These are phyloP conservation scores for Fusarium beomiforme DNA, from an alignment of 2,329 filamentous ascomycete genomes.

Conservation along the genomic window DNA sequence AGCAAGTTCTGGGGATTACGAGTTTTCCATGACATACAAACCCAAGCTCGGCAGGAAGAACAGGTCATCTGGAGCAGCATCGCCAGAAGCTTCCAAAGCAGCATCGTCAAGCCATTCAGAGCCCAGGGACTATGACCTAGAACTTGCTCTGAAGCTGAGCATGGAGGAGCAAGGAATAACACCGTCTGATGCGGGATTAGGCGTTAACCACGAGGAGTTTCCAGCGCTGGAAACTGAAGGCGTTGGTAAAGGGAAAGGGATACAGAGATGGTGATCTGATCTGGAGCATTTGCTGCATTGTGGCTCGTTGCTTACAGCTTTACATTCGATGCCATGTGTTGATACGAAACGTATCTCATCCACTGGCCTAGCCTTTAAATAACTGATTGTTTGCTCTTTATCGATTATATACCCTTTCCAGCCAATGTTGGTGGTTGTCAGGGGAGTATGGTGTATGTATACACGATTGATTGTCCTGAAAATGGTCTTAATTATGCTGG, in stretches of 20 bases:
- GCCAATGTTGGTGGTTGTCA: background rate
- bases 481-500: background rate
- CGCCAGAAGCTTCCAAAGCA: conserved; percentile 50
- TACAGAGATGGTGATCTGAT: conserved; percentile 45
- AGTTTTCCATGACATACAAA: conserved; percentile 62
- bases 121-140: conserved; percentile 64
- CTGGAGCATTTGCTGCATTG: background rate
- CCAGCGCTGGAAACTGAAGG: conserved; percentile 53
- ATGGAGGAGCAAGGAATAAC: conserved; percentile 61
- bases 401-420: background rate
- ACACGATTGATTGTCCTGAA: background rate
- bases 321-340: background rate
- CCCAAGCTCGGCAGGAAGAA: conserved; percentile 52
- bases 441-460: background rate
- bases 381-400: background rate
- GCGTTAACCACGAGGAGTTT: conserved; percentile 50
- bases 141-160: conserved; percentile 69
- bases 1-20: conserved; percentile 59
- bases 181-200: conserved; percentile 13
- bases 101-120: conserved; percentile 30
- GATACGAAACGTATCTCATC: background rate
- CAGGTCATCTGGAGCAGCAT: conserved; percentile 49
- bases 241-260: conserved; percentile 57
- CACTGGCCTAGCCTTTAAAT: conserved; percentile 3
- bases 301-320: background rate